Conservation (phyloP, 192 early-diverging fungal species). For the Allomyces javanicus region DNA sequence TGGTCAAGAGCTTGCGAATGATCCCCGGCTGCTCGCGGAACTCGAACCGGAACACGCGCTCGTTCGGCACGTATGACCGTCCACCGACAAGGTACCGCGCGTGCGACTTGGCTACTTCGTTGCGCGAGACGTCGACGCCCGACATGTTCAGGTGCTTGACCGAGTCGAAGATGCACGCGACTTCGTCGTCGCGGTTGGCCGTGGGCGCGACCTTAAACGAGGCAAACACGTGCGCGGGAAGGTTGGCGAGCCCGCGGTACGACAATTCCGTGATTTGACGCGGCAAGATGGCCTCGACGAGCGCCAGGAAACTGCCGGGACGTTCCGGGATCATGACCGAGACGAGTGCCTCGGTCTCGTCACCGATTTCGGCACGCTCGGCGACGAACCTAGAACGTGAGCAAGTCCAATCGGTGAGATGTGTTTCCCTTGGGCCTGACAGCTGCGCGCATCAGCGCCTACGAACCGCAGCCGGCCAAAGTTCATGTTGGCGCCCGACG, state of each 20-base stretch:
- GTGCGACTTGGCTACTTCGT: constrained; percentile 93
- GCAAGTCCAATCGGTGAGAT: too few relatives aligned
- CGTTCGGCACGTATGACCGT: constrained; percentile 49
- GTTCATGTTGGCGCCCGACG: constrained; percentile 95
- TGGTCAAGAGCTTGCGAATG: constrained; percentile 61
- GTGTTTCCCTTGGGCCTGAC: too few relatives aligned
- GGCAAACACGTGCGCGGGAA: not conserved
- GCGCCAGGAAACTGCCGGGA: constrained; percentile 45
- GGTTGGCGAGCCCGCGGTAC: constrained; percentile 14
- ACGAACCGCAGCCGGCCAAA: constrained; percentile 87
- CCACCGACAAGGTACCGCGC: constrained; percentile 87
- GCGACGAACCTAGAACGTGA: constrained; percentile 30
- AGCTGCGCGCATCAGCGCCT: too few relatives aligned
- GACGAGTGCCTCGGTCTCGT: constrained; percentile 75
- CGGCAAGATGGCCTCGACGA: constrained; percentile 68
- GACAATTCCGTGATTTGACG: constrained; percentile 82
- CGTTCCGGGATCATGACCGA: constrained; percentile 80
- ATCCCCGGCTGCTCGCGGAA: constrained; percentile 94
- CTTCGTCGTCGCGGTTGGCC: constrained; percentile 29
- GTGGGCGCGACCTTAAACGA: not conserved
- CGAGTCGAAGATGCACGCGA: constrained; percentile 55
- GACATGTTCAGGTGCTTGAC: not conserved
- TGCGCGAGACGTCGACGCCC: constrained; percentile 14
- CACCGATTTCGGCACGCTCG: constrained; percentile 87
- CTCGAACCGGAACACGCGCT: constrained; percentile 80